Evolutionary conservation across 257 asterid genomes (phyloP).

Genomic region (Echites panduratus): DNA sequence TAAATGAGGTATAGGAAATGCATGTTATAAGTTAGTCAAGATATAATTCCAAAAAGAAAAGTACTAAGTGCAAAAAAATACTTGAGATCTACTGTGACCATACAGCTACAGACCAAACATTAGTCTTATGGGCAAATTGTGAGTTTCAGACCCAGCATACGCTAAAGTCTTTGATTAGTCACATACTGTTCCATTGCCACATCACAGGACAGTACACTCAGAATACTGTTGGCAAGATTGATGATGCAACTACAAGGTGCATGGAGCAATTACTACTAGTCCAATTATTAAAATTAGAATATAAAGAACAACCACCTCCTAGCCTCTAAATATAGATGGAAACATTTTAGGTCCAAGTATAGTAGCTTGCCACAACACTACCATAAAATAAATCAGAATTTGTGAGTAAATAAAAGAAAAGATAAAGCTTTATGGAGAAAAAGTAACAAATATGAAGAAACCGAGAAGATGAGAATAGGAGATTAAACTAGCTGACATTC

Average conservation of each 20-base stretch:
- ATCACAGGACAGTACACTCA: neutral
- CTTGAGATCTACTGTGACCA: neutral
- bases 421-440: neutral
- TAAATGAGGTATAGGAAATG: slow-evolving; percentile 17
- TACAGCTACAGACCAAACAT: neutral
- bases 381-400: neutral
- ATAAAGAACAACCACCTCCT: neutral
- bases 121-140: neutral
- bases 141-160: neutral
- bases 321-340: neutral
- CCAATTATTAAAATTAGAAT: neutral
- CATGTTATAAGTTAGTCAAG: neutral
- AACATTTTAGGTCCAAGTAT: neutral
- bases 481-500: neutral
- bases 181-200: neutral
- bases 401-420: neutral
- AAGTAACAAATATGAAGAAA: neutral
- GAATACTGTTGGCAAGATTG: neutral
- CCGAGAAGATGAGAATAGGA: neutral
- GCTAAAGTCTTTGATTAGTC: neutral
- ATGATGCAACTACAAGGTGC: neutral
- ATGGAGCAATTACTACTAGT: neutral
- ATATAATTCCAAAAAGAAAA: neutral
- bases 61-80: neutral
- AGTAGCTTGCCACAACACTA: neutral